Base-by-base conservation (phyloP, 805 yeast genomes). In the Phaffomyces thermotolerans region DNA sequence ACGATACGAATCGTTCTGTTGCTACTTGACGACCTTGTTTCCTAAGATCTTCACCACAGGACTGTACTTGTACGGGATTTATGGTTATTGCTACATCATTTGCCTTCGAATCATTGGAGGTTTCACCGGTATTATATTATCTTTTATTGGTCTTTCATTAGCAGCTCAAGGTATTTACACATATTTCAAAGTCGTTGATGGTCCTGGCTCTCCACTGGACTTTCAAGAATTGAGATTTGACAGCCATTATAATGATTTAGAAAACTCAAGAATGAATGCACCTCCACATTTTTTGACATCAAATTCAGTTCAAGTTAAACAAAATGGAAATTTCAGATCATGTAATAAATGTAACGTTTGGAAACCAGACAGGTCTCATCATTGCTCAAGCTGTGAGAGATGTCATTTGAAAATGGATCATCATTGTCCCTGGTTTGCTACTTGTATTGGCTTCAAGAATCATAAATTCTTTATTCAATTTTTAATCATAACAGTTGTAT, bases 341-440 rank as follows among this genome's bases (percentile, higher is more conserved):
- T 87, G 96, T 55, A 64, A 69, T 42, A 84, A 82, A 52, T 88
- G 96, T 59, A 51, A 72, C 25, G 71, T 70, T 36, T 81, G 83
- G 72, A 89, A 89, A 59, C 97, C 97, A 0, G 95, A 86, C 54
- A 64, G 97, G 42, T 58, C 81, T 8, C 97, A 89, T 59, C 97
- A 89, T 62, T 89, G 96, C 59, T 82, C 84, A 33, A 66, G 73
- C 2, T 87, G 95, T 58, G 68, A 76, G 18, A 48, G 46, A 29
- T 89, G 97, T 61, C 77, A 85, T 24, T 60, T 90, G 46, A 78
- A 77, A 54, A 90, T 89, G 97, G 97, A 89, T 60, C 97, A 89
- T 59, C 96, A 89, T 64, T 82, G 83, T 49, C 97, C 97, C 0
- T 91, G 98, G 98, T 88, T 89, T 62, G 81, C 95, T 2, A 70